Conservation (phyloP, 2,329 filamentous ascomycete genomes). For the Xylaria sp. region DNA sequence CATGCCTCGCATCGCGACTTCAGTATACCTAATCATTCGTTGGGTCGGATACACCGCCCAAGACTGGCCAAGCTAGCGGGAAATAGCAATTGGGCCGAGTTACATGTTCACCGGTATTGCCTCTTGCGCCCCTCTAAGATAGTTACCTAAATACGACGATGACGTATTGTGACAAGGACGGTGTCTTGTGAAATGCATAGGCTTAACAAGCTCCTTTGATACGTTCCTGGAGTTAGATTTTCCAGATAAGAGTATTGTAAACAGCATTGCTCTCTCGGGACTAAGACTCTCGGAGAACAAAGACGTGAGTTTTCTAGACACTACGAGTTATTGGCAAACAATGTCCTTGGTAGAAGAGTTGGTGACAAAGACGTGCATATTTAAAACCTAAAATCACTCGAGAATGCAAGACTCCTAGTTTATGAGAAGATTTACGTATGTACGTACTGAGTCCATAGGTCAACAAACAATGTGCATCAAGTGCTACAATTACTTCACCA, state of each 20-base stretch:
- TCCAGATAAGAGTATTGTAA: slow-evolving; percentile 8
- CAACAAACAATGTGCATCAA: slow-evolving; percentile 41
- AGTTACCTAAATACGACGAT: neutral
- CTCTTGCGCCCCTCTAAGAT: neutral
- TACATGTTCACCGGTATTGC: neutral
- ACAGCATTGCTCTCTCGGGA: slow-evolving; percentile 14
- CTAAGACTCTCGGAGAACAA: neutral
- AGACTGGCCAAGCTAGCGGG: neutral
- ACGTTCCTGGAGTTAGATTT: neutral
- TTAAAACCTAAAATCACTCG: neutral
- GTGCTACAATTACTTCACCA: slow-evolving; percentile 38
- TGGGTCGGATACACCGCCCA: too few species aligned
- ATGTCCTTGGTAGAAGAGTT: slow-evolving; percentile 2
- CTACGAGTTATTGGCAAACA: neutral
- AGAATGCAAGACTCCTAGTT: neutral
- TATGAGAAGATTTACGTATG: neutral
- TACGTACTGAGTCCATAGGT: neutral
- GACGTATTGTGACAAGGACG: neutral
- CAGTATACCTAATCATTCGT: too few species aligned
- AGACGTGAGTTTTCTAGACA: slow-evolving; percentile 11
- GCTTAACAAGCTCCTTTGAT: neutral
- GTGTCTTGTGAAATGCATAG: slow-evolving; percentile 1
- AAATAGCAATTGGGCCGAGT: neutral
- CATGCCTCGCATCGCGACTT: neutral
- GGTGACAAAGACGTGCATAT: slow-evolving; percentile 23